Percentiles rank a stretch among this genome's conserved stretches.
Evolutionary conservation across 192 early-diverging fungal genomes (phyloP).

Genomic region (Entomortierella beljakovae): DNA sequence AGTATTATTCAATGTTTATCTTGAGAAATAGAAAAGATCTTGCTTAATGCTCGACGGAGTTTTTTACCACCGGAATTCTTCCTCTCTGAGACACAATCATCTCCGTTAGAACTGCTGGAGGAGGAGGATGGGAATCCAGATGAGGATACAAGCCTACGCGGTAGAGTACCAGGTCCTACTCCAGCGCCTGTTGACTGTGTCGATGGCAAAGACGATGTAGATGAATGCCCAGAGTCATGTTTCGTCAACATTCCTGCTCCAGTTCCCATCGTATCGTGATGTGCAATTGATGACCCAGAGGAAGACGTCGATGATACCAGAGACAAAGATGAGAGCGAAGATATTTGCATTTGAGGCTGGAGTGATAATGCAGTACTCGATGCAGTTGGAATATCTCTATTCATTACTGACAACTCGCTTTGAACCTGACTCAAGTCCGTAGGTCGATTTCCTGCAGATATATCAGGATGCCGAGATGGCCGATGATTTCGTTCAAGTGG

Average conservation of each 20-base stretch:
- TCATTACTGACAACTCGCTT: no score
- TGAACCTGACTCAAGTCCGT: no score
- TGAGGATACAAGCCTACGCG: no score
- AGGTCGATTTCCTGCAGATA: no score
- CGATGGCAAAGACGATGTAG: constrained; percentile 3
- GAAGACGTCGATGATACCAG: not conserved
- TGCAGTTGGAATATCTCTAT: no score
- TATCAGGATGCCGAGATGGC: no score
- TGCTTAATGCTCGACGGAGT: constrained; percentile 29
- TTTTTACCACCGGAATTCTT: constrained; percentile 11
- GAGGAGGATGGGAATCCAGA: no score
- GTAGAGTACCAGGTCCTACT: not conserved
- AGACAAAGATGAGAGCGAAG: not conserved
- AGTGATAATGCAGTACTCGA: no score
- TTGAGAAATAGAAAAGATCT: constrained; percentile 21
- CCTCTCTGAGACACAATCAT: not conserved
- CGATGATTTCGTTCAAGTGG: no score
- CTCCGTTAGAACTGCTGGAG: not conserved
- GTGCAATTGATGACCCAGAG: not conserved
- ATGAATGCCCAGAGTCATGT: constrained; percentile 11
- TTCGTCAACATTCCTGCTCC: not conserved
- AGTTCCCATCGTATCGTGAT: not conserved
- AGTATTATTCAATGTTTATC: no score
- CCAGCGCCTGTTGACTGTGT: not conserved
- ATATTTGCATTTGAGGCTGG: not conserved